Evolutionary conservation across 768 basidiomycete genomes (phyloP).

Genomic region (Mycena olivaceomarginata): DNA sequence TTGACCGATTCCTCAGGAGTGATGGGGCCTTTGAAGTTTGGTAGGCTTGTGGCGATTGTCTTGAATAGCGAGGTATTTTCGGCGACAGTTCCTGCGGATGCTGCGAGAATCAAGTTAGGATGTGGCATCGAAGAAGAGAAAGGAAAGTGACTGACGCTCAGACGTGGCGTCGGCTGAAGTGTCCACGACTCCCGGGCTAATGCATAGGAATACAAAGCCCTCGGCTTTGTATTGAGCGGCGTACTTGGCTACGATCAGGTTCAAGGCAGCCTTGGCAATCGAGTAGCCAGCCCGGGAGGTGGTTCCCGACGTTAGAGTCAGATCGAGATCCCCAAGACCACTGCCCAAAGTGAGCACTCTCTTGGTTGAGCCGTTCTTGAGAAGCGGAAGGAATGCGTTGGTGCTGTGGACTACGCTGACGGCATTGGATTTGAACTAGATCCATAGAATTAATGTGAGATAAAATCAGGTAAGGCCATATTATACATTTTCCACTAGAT

Average conservation of each 20-base stretch:
- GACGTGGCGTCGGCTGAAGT: background rate
- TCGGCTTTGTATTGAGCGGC: conserved; percentile 53
- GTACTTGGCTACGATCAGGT: conserved; percentile 50
- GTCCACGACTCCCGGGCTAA: conserved; percentile 62
- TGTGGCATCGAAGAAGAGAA: background rate
- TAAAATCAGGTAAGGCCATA: no score
- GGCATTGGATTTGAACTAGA: conserved; percentile 13
- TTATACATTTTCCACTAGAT: conserved; percentile 12
- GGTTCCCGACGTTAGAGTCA: conserved; percentile 44
- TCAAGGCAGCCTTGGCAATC: conserved; percentile 57
- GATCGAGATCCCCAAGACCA: conserved; percentile 53
- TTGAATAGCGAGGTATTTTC: background rate
- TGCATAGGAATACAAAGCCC: conserved; percentile 57
- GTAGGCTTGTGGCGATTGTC: background rate
- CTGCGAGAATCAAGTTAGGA: background rate
- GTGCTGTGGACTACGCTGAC: conserved; percentile 21
- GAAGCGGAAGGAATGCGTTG: conserved; percentile 28
- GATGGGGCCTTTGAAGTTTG: conserved; percentile 28
- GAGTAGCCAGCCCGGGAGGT: conserved; percentile 49
- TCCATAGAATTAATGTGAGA: background rate
- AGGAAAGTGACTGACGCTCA: background rate
- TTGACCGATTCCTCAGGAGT: conserved; percentile 23
- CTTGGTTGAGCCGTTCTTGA: background rate
- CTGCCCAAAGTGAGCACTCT: conserved; percentile 58
- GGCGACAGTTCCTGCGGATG: background rate